Base-by-base conservation (phyloP, 169 alveolate species). In the Eimeria tenella region DNA sequence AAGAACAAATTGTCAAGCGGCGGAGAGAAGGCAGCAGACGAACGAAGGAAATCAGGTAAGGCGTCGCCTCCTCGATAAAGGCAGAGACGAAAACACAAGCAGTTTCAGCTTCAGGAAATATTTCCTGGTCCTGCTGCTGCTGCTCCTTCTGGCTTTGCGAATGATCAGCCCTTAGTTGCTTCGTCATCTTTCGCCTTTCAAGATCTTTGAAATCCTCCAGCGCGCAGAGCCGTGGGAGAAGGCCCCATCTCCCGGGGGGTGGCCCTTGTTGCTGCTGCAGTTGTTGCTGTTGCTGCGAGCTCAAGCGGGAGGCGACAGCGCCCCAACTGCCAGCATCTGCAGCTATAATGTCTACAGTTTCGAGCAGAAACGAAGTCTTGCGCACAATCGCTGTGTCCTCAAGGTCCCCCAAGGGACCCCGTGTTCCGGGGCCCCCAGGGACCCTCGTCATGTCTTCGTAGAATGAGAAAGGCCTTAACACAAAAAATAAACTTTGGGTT, bases 321-420 rank as follows among this genome's bases (percentile, higher is more conserved):
- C 63, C 55, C 84, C 84, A 74, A 19, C 63, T 50, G 19, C 84
- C 84, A 4, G 55, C 84, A 42, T 74, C 84, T 74, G 84, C 84
- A 25, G 84, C 84, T 8, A 74, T 56, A 49, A 74, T 15, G 25
- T 74, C 84, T 9, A 49, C 84, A 50, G 84, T 25, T 5, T 31
- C 13, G 70, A 79, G 53, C 88, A 52, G 88, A 52, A 52, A 68
- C 7, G 31, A 17, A 19, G 88, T 68, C 53, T 50, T 52, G 53
- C 70, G 88, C 71, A 79, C 65, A 53, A 50, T 50, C 31, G 62
- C 88, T 50, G 88, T 4, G 8, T 63, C 70, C 31, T 5, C 71
- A 7, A 52, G 49, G 55, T 63, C 49, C 49, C n/a, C 71, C 7
- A 79, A 50, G 88, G 65, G 88, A n/a, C 88, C 88, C 70, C 88